Evolutionary conservation across 2,329 filamentous ascomycete species (phyloP), one percentile per base, ranked within the genome.

Genomic region (Colletotrichum lentis): DNA sequence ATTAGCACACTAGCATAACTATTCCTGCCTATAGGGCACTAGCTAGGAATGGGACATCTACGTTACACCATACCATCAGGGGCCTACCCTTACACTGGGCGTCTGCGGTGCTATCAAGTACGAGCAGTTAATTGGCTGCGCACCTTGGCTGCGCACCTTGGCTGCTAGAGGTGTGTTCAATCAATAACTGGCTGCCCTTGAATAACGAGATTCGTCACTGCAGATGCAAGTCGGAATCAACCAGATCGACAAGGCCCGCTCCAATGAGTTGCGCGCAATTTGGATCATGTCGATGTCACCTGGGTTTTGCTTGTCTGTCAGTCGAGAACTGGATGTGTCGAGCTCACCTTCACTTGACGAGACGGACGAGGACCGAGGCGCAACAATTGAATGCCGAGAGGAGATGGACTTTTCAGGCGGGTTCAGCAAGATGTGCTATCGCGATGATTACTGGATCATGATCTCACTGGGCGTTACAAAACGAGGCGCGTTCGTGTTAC

Each of bases 381-480:
- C 18, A 4, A 39, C 18, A 31, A 22, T 35, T 22, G 37, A 49
- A 31, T 50, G 41, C 55, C 61, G 37, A 60, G 37, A 60, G 55
- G 35, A 60, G 31, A 46, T 52, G 55, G 54, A 3, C 12, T 43
- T 43, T 41, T 6, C 43, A 37, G 31, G 12, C 12, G 12, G 3
- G 6, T 31, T 24, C 31, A 22, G 16, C n/a, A 31, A 22, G 46
- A 37, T 31, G 53, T 31, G 27, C 27, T 50, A 56, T 61, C 43
- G 44, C 37, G 60, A 68, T 60, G 3, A 66, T 66, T 65, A 69
- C 55, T 50, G 20, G 14, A 43, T n/a, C 43, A 69, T 69, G 66
- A 69, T 69, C 62, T 69, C 66, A 69, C 56, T n/a, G 27, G 10
- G 47, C 47, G 39, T 14, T 22, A 41, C 11, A 64, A 14, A 68